These are phyloP conservation scores for Lentinus brumalis DNA, from an alignment of 768 basidiomycete genomes.

Conservation along the genomic window DNA sequence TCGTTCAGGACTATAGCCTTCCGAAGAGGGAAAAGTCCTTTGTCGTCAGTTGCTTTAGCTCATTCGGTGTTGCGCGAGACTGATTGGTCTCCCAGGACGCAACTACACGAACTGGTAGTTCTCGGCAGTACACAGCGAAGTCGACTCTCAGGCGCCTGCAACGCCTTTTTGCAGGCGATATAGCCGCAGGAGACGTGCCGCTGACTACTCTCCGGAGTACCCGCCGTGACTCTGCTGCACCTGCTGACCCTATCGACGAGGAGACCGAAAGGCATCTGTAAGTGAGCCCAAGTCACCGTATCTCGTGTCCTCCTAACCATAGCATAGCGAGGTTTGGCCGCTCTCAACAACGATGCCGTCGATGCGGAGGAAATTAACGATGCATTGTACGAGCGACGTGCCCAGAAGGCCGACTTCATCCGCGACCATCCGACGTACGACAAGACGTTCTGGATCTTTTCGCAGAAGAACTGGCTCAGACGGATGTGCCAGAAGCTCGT, in stretches of 20 bases:
- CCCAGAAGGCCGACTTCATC: constrained; percentile 85
- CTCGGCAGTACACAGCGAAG: constrained; percentile 54
- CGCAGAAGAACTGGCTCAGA: constrained; percentile 75
- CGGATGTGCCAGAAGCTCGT: constrained; percentile 81
- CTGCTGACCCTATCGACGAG: constrained; percentile 44
- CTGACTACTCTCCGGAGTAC: constrained; percentile 52
- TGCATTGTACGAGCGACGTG: constrained; percentile 65
- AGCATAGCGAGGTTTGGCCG: constrained; percentile 66
- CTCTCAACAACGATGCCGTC: constrained; percentile 56
- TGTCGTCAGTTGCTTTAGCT: constrained; percentile 30
- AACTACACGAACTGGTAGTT: constrained; percentile 26
- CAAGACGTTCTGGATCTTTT: constrained; percentile 86
- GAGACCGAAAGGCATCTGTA: constrained; percentile 78
- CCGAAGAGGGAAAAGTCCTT: constrained; percentile 36
- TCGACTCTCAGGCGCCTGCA: constrained; percentile 61
- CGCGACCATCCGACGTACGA: constrained; percentile 87
- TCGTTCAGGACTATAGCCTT: constrained; percentile 61
- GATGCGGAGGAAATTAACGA: constrained; percentile 60
- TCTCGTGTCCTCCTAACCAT: not conserved
- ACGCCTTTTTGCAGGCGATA: constrained; percentile 62
- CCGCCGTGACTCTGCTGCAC: constrained; percentile 34
- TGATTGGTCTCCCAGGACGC: constrained; percentile 12
- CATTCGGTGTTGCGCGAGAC: not conserved
- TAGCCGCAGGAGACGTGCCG: constrained; percentile 55
- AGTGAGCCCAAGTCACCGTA: constrained; percentile 25